Percentiles rank a stretch among this genome's conserved stretches.
Conservation (phyloP, 495 filamentous ascomycete genomes). For the Hypoxylon crocopeplum region DNA sequence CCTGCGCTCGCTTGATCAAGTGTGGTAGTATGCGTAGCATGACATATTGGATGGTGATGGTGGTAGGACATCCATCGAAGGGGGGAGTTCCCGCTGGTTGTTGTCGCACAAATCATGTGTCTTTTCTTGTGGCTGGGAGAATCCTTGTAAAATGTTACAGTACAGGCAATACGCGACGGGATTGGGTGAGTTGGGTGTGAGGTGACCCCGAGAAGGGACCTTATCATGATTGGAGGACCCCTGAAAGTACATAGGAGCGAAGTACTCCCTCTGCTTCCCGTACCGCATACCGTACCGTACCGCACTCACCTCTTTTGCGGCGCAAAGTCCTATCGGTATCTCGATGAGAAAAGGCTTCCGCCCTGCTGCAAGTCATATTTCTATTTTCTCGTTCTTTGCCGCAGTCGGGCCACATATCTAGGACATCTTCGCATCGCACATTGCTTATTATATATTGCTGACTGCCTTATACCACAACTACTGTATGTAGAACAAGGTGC, state of each 20-base stretch:
- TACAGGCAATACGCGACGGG: background rate
- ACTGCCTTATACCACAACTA: no score
- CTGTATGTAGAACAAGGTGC: background rate
- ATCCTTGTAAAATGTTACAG: background rate
- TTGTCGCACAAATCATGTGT: background rate
- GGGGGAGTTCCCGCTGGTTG: background rate
- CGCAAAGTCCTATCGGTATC: conserved; percentile 26
- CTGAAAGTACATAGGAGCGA: no score
- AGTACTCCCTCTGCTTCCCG: no score
- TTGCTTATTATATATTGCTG: no score
- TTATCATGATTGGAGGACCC: no score
- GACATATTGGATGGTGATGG: background rate
- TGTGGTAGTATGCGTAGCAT: background rate
- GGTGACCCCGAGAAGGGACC: no score
- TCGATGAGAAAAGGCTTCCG: conserved; percentile 25
- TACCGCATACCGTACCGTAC: conserved; percentile 4
- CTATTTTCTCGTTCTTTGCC: background rate
- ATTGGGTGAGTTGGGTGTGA: background rate
- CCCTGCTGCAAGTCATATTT: conserved; percentile 28
- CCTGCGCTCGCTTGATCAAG: background rate
- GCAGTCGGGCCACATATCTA: no score
- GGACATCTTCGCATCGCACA: no score
- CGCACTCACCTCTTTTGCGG: conserved; percentile 5
- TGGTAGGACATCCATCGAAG: no score
- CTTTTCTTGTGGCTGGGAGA: conserved; percentile 1